Base-by-base conservation (phyloP, 2,329 filamentous ascomycete genomes). In the Penicillium sp. region DNA sequence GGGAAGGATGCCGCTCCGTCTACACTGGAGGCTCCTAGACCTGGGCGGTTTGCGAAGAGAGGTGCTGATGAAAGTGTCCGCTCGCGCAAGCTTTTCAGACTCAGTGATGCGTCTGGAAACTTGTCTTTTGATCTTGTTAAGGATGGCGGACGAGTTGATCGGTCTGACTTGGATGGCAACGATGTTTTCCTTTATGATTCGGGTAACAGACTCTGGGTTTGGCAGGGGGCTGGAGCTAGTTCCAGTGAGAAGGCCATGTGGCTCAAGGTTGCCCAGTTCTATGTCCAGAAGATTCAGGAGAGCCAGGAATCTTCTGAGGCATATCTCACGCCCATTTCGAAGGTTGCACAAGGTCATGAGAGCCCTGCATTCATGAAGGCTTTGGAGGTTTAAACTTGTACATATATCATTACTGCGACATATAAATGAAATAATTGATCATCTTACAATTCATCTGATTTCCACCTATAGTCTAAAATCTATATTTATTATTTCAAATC, bases 111-210 rank as follows among this genome's bases (percentile, higher is more conserved):
- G 0, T 81, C 81, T 0, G 86, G 86, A 0, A 64, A 79, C 55
- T 73, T 88, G 17, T 74, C 76, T 0, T 88, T 89, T 60, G 78
- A 82, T 47, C 73, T 85, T 3, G 79, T 87, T 60, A 86, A 84
- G 66, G 82, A 87, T 43, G 83, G 81, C 0, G 67, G 73, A 29
- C 67, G 65, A 1, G 36, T 59, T 9, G 43, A 45, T 38, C 50
- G 55, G 17, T 68, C 89, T 27, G 84, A 89, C 50, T 91, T 90
- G 58, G 87, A 90, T 35, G 86, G 87, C 1, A 77, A 77, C 0
- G 82, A 87, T 50, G 88, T 89, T 6, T 89, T 89, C 66, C 69
- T 89, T 21, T 77, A 87, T 59, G 84, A 87, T 62, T 78, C 77
- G 0, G 85, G 85, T 7, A 80, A 70, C 50, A 75, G 75, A 8